Percentiles rank a stretch among this genome's conserved stretches.
These are phyloP conservation scores for Arachis hypogaea DNA, from an alignment of 306 rosid genomes.

Conservation along the genomic window DNA sequence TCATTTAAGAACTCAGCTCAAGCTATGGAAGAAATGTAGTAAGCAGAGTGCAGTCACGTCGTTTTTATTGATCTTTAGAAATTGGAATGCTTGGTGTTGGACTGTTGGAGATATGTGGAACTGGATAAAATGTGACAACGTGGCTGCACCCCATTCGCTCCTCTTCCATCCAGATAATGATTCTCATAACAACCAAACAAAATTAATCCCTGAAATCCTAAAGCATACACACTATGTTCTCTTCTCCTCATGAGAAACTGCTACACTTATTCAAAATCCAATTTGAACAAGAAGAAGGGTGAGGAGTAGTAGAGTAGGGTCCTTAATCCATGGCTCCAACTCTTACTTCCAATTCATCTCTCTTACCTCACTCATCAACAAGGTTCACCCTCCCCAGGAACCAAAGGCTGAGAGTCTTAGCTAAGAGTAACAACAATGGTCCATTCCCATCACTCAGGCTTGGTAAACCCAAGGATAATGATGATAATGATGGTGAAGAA, in stretches of 20 bases:
- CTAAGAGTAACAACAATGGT: conserved; percentile 51
- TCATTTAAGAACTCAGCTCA: background rate
- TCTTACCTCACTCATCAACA: conserved; percentile 51
- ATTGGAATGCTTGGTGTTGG: conserved; percentile 50
- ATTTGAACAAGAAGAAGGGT: conserved; percentile 1
- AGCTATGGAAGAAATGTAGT: conserved; percentile 8
- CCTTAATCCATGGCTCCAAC: conserved; percentile 67
- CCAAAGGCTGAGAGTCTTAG: conserved; percentile 51
- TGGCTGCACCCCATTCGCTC: conserved; percentile 67
- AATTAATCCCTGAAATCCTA: conserved; percentile 7
- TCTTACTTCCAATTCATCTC: conserved; percentile 70
- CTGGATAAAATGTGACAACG: conserved; percentile 60
- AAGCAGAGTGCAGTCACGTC: background rate
- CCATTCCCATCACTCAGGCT: conserved; percentile 63
- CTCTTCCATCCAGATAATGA: conserved; percentile 66
- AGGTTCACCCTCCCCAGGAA: conserved; percentile 42
- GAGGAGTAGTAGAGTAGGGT: background rate
- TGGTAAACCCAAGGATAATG: conserved; percentile 54
- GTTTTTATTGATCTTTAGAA: background rate
- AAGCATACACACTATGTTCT: background rate
- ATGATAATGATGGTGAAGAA: conserved; percentile 35
- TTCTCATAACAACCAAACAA: conserved; percentile 18
- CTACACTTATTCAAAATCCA: background rate
- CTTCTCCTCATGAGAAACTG: background rate
- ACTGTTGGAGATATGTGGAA: conserved; percentile 32